Percentiles rank a stretch among this genome's conserved stretches.
phyloP scores from a whole-genome alignment of 108 stramenopile species.

The Pseudonitzschia delicatissima region DNA sequence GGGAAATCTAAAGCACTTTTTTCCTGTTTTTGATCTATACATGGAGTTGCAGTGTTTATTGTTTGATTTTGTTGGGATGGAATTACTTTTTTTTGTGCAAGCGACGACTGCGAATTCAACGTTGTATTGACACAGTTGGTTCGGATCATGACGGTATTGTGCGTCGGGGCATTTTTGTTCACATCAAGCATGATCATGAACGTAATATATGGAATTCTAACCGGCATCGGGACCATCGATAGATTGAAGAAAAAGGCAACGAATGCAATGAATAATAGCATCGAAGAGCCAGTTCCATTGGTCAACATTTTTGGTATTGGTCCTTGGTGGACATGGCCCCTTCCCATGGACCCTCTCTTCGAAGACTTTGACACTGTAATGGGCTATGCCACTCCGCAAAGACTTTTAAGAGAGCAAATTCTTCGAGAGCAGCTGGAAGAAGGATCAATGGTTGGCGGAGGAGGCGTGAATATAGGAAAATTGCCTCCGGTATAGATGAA shows the following conservation, averaged over 20 bases:
- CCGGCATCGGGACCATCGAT: constrained; percentile 92
- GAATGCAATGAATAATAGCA: constrained; percentile 61
- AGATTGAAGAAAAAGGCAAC: constrained; percentile 88
- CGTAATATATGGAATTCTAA: constrained; percentile 85
- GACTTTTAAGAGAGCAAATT: constrained; percentile 66
- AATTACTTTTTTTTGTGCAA: constrained; percentile 88
- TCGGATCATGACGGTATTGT: constrained; percentile 78
- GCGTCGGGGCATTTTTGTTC: constrained; percentile 81
- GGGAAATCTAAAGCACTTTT: constrained; percentile 92
- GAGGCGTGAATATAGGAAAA: background rate
- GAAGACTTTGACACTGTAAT: constrained; percentile 81
- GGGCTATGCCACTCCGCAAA: constrained; percentile 77
- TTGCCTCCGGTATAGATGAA: constrained; percentile 4
- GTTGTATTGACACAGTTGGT: constrained; percentile 72
- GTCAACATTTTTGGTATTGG: constrained; percentile 83
- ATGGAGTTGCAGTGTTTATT: constrained; percentile 80
- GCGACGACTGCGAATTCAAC: constrained; percentile 76
- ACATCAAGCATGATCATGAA: constrained; percentile 89
- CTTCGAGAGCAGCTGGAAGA: constrained; percentile 23
- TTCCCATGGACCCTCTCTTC: constrained; percentile 84
- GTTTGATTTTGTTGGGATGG: constrained; percentile 76
- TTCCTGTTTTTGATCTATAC: constrained; percentile 93
- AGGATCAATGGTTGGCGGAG: background rate
- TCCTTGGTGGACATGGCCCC: constrained; percentile 63
- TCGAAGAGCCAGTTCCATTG: constrained; percentile 80